Base-by-base conservation (phyloP, 257 asterid species). In the Primulina huaijiensis region DNA sequence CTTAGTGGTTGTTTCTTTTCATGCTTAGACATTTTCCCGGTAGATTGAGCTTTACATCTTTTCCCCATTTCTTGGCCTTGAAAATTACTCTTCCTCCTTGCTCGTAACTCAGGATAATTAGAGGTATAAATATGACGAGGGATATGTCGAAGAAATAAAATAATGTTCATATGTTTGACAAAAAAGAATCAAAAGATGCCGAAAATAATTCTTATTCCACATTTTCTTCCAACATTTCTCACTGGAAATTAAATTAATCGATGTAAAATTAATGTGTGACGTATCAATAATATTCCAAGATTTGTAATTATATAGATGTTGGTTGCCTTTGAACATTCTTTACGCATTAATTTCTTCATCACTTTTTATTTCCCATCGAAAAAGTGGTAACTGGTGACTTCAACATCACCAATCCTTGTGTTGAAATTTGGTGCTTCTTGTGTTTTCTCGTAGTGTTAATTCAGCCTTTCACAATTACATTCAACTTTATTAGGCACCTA, bases 21-120 rank as follows among this genome's bases (percentile, higher is more conserved):
- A 21, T 69, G 72, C 74, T 79, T 84, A 35, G 67, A 74, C 38
- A 75, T 76, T 71, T 73, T 80, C 38, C 21, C 60, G 6, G 84
- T 68, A 50, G 79, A 34, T 75, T 74, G 76, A 69, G 53, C 75
- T 31, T 50, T 16, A 16, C 55, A 57, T 75, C 77, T 82, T 74
- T 78, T 85, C 53, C 79, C 90, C 87, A 78, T 82, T 64, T 30
- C 33, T 30, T 25, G 61, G 67, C 69, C 71, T 72, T 40, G 75
- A 57, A 71, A 69, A 46, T 17, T 12, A 30, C 23, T 69, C 72
- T 56, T 21, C 25, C 58, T 64, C 66, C 63, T 70, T 73, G 73
- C 70, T 68, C 69, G 30, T 65, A 72, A 33, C 70, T 72, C 25
- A 66, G 64, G 78, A 71, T 68, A 65, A 64, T 31, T 46, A 5